A percentile compares a stretch with the other conserved stretches of the same genome.
These are phyloP conservation scores for Extremus antarcticus DNA, from an alignment of 495 filamentous ascomycete genomes.

Conservation along the genomic window DNA sequence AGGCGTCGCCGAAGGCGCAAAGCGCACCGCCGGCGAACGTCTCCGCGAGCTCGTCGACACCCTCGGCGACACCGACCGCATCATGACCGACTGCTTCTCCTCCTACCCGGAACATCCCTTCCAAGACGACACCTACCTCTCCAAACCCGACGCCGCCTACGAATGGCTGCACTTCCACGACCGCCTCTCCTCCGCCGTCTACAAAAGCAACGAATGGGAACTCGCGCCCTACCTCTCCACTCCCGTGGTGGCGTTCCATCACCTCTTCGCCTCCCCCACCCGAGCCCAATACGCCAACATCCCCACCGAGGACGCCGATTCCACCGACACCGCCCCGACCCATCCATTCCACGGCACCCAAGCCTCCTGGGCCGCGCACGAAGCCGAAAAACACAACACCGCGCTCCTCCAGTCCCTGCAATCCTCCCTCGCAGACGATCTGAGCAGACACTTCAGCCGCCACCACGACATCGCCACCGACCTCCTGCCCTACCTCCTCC, in stretches of 20 bases:
- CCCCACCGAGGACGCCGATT: slow-evolving; percentile 2
- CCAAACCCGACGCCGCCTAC: slow-evolving; percentile 75
- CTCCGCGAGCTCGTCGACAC: slow-evolving; percentile 84
- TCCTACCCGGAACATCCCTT: slow-evolving; percentile 76
- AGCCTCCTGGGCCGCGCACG: slow-evolving; percentile 68
- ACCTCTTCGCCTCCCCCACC: slow-evolving; percentile 64
- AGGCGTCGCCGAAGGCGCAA: slow-evolving; percentile 63
- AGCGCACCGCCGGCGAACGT: slow-evolving; percentile 64
- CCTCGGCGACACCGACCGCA: slow-evolving; percentile 76
- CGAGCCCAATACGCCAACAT: slow-evolving; percentile 7
- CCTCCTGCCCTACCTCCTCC: slow-evolving; percentile 69
- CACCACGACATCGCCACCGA: slow-evolving; percentile 64
- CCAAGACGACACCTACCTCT: slow-evolving; percentile 83
- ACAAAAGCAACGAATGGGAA: slow-evolving; percentile 76
- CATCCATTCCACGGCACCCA: slow-evolving; percentile 68
- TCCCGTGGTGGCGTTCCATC: slow-evolving; percentile 78
- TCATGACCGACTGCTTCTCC: slow-evolving; percentile 71
- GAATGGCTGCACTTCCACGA: slow-evolving; percentile 97
- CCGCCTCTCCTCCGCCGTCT: slow-evolving; percentile 60
- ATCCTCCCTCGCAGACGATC: slow-evolving; percentile 43
- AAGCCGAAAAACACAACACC: slow-evolving; percentile 60
- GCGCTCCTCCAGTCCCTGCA: slow-evolving; percentile 44
- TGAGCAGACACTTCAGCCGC: slow-evolving; percentile 67
- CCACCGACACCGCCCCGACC: slow-evolving; percentile 32
- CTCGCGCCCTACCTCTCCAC: slow-evolving; percentile 73